Evolutionary conservation across 1,284 basidiomycete genomes (phyloP), one percentile per base, ranked within the genome.

Genomic region (Stereum hirsutum): DNA sequence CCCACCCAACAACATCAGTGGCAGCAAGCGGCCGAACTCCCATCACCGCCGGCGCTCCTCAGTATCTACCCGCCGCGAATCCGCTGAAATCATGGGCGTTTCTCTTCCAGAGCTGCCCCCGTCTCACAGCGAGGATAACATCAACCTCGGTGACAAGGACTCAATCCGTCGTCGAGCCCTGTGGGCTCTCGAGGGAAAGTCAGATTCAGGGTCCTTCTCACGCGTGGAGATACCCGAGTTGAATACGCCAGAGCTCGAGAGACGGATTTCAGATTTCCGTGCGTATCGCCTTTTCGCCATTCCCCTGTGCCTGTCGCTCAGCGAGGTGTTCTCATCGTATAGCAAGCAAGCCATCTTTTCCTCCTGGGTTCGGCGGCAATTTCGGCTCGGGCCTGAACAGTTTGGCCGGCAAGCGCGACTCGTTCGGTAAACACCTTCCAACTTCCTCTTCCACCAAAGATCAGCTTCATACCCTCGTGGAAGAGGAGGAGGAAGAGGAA

Each of bases 151-250:
- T 19, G 83, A 85, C 55, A 83, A 75, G 60, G 85, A 87, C 52
- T 85, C 81, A 7, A 72, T 87, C 37, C 80, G 85, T 40, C 76
- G 85, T 10, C 73, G 83, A 27, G 87, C 86, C 12, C 72, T 89
- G 24, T 81, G 74, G 73, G 78, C 86, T 1, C 70, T 89, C 39
- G 86, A 89, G 61, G 86, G 86, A 41, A 87, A 81, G 60, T 70
- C 74, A 2, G 75, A 78, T 48, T 61, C 78, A 34, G 69, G 58
- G 37, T 48, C 72, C 24, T 84, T 75, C 54, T 68, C 75, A 46
- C 84, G 75, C 51, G 87, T 89, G 26, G 81, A 89, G 62, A 89
- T 89, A 24, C 86, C 86, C 15, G 85, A 88, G 47, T 68, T 89
- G 30, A 66, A 68, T 39, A 73, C 70, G 4, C 69, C 76, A 8